phyloP scores from a whole-genome alignment of 2,329 filamentous ascomycete species.

The Calonectria pseudoturangicola region DNA sequence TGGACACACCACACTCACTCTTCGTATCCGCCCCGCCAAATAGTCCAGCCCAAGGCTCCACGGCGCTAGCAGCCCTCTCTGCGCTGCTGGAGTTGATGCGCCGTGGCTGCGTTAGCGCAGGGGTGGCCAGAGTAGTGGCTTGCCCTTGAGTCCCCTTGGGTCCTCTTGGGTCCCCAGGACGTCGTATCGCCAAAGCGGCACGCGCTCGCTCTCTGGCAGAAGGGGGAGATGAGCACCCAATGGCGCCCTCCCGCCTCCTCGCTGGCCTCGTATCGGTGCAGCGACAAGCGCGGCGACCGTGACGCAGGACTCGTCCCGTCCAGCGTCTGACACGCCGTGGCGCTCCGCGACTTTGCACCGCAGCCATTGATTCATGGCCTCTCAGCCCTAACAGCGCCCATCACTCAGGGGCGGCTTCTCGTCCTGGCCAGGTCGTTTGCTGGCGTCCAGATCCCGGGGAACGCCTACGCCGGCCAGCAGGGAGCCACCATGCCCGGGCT shows the following conservation, averaged over 20 bases:
- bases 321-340: not conserved
- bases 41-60: constrained; percentile 8
- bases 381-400: constrained; percentile 13
- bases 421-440: not conserved
- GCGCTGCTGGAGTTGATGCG: not conserved
- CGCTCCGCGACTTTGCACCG: not conserved
- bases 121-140: constrained; percentile 5
- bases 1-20: not conserved
- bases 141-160: not conserved
- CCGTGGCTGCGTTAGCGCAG: constrained; percentile 23
- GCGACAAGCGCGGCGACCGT: not conserved
- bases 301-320: not conserved
- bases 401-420: constrained; percentile 4
- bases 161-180: not conserved
- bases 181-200: constrained; percentile 21
- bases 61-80: not conserved
- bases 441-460: constrained; percentile 24
- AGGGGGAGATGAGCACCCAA: constrained; percentile 14
- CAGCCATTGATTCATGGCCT: constrained; percentile 20
- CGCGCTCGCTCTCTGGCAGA: not conserved
- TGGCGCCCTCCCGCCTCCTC: not conserved
- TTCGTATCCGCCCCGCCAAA: constrained; percentile 17
- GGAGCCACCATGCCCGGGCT: constrained; percentile 2
- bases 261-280: not conserved
- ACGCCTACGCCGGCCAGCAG: constrained; percentile 6